Evolutionary conservation across 345 rosid genomes (phyloP).

Genomic region (Adansonia digitata): DNA sequence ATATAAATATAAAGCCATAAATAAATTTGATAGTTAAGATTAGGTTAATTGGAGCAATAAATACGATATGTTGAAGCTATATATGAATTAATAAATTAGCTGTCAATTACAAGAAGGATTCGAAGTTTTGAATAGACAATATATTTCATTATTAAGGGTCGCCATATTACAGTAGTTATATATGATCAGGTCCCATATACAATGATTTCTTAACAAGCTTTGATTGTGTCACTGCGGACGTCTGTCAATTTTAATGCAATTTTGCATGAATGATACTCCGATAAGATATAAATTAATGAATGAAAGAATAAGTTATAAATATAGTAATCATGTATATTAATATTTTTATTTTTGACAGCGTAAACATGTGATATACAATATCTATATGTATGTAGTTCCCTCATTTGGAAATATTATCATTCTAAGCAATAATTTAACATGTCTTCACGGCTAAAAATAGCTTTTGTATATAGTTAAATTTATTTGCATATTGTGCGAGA

Average conservation of each 20-base stretch:
- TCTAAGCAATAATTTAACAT: neutral
- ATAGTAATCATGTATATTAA: neutral
- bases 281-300: neutral
- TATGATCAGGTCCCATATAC: neutral
- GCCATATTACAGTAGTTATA: neutral
- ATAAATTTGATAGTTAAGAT: neutral
- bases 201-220: neutral
- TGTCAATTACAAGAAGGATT: neutral
- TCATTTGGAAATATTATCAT: neutral
- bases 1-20: neutral
- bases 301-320: neutral
- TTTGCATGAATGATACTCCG: neutral
- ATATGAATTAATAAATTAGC: too few relatives aligned
- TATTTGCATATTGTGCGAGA: neutral
- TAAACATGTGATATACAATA: neutral
- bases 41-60: too few relatives aligned
- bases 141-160: neutral
- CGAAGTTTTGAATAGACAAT: neutral
- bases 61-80: too few relatives aligned
- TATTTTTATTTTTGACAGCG: neutral
- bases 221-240: neutral
- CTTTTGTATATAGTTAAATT: neutral
- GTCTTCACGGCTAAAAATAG: neutral
- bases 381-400: neutral
- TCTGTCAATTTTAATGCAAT: neutral